These are phyloP conservation scores for Saccharomycopsis fermentans DNA, from an alignment of 805 yeast species.

Conservation along the genomic window DNA sequence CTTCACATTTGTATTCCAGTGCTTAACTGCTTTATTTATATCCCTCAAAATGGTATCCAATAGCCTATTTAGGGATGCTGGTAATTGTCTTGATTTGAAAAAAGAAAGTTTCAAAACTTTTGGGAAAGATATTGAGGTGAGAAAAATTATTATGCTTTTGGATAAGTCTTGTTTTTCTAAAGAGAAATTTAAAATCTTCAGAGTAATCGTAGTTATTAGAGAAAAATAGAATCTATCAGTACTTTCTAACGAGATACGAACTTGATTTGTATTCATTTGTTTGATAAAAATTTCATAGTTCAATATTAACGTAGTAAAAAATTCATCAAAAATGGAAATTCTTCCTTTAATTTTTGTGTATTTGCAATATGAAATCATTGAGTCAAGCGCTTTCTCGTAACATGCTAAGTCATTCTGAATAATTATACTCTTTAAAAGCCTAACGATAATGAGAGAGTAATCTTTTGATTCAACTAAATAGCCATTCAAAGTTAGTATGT, in stretches of 20 bases:
- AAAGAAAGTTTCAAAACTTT: conserved; percentile 11
- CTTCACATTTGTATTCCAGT: not conserved
- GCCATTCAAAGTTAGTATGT: conserved; percentile 11
- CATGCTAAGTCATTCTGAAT: conserved; percentile 9
- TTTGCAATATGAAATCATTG: not conserved
- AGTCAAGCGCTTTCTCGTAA: conserved; percentile 16
- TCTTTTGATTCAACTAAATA: conserved; percentile 2
- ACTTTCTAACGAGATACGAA: not conserved
- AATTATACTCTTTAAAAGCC: conserved; percentile 5
- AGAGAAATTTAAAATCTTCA: not conserved
- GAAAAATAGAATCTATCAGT: not conserved
- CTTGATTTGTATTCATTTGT: not conserved
- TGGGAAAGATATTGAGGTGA: not conserved
- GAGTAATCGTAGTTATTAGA: not conserved
- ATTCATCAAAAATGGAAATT: conserved; percentile 7
- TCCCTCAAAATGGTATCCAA: not conserved
- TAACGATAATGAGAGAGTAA: conserved; percentile 5
- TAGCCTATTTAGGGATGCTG: not conserved
- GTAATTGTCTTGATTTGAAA: not conserved
- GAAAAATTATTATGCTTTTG: not conserved
- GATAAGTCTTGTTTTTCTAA: not conserved
- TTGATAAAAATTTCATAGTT: conserved; percentile 2
- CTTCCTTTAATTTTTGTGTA: not conserved
- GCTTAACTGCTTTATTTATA: not conserved
- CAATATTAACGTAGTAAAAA: conserved; percentile 1